phyloP scores from a whole-genome alignment of 352 stramenopile species.

The Pythium oligandrum region DNA sequence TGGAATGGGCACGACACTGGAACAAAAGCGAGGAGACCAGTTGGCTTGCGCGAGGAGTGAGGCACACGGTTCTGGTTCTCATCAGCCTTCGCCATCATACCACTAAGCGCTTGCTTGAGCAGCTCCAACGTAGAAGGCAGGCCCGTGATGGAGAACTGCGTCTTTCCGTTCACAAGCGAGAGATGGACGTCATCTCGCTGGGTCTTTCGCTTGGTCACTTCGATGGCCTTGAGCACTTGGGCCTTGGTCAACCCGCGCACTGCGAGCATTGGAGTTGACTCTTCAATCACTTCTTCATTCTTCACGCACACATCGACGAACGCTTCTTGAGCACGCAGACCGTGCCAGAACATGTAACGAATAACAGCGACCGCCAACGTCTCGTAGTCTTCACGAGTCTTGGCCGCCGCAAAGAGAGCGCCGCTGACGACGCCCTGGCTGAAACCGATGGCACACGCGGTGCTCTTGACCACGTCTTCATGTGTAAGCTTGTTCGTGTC shows the following conservation, averaged over 20 bases:
- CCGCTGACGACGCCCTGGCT: slow-evolving; percentile 79
- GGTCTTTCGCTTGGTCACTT: slow-evolving; percentile 37
- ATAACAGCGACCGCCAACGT: slow-evolving; percentile 39
- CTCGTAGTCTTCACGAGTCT: slow-evolving; percentile 44
- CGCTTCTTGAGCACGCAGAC: slow-evolving; percentile 64
- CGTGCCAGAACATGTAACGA: slow-evolving; percentile 83
- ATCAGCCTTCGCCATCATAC: slow-evolving; percentile 40
- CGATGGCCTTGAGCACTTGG: slow-evolving; percentile 50
- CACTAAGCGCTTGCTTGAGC: slow-evolving; percentile 48
- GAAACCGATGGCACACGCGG: slow-evolving; percentile 50
- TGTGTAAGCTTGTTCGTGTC: slow-evolving; percentile 43
- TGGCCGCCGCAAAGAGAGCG: slow-evolving; percentile 56
- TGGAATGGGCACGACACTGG: slow-evolving; percentile 75
- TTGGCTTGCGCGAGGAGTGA: slow-evolving; percentile 77
- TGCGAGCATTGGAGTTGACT: slow-evolving; percentile 59
- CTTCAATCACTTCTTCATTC: neutral
- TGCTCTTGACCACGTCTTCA: slow-evolving; percentile 43
- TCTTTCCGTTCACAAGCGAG: slow-evolving; percentile 61
- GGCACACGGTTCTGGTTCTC: slow-evolving; percentile 71
- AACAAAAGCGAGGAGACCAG: slow-evolving; percentile 51
- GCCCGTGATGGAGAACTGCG: slow-evolving; percentile 67
- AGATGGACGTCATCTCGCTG: slow-evolving; percentile 54
- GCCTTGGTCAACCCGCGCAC: slow-evolving; percentile 51
- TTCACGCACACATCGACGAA: slow-evolving; percentile 22
- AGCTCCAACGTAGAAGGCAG: slow-evolving; percentile 44